These are phyloP conservation scores for Heliosperma pusillum DNA, from an alignment of 148 eudicot species.

Conservation along the genomic window DNA sequence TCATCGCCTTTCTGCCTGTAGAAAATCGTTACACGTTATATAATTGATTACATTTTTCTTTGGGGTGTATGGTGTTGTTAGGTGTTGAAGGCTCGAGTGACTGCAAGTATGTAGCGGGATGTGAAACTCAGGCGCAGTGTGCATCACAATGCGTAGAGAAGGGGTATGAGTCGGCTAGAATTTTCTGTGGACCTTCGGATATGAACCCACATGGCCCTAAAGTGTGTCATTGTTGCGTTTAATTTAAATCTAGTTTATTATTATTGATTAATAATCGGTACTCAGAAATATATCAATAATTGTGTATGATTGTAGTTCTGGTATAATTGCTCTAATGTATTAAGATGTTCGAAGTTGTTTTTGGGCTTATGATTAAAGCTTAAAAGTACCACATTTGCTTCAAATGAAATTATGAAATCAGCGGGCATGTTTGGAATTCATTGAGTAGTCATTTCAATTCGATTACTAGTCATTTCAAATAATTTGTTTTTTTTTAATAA, in stretches of 20 bases:
- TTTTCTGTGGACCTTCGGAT: neutral
- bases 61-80: neutral
- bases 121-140: neutral
- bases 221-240: neutral
- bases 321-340: neutral
- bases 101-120: neutral
- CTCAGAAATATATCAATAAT: neutral
- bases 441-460: too few species aligned
- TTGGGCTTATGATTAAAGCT: too few species aligned
- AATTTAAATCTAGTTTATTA: too few species aligned
- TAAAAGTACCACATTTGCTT: too few species aligned
- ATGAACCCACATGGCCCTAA: neutral
- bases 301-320: neutral
- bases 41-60: neutral
- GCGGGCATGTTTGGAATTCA: too few species aligned
- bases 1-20: too few species aligned
- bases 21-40: too few species aligned
- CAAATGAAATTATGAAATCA: too few species aligned
- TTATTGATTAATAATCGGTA: neutral
- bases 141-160: neutral
- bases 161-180: neutral
- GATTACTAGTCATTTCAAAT: too few species aligned
- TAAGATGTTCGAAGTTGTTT: too few species aligned
- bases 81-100: neutral
- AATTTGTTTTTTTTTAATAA: too few species aligned